A percentile compares a stretch with the other conserved stretches of the same genome.
These are phyloP conservation scores for Dothistroma pini DNA, from an alignment of 2,329 filamentous ascomycete genomes.

Conservation along the genomic window DNA sequence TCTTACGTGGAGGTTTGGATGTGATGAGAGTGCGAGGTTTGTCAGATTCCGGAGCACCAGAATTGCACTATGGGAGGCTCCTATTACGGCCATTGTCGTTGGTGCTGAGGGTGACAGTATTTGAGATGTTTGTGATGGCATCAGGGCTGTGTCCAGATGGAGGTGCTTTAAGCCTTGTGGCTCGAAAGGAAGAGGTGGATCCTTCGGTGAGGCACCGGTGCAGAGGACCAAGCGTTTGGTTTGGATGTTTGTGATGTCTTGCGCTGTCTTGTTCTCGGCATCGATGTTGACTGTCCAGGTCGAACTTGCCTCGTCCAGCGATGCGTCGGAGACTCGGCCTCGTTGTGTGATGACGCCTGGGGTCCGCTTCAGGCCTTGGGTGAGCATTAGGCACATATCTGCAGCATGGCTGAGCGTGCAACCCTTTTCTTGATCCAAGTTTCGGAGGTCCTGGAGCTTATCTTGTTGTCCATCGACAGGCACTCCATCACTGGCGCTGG, in stretches of 20 bases:
- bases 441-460: conserved; percentile 52
- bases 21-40: conserved; percentile 49
- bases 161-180: conserved; percentile 43
- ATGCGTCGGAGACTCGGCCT: conserved; percentile 40
- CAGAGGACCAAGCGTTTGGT: conserved; percentile 51
- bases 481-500: conserved; percentile 27
- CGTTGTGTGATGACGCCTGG: conserved; percentile 40
- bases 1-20: conserved; percentile 53
- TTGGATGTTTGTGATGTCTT: conserved; percentile 36
- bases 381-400: conserved; percentile 51
- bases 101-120: conserved; percentile 35
- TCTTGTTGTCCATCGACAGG: conserved; percentile 41
- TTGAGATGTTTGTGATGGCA: conserved; percentile 48
- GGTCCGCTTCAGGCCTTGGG: conserved; percentile 43
- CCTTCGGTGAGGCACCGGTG: conserved; percentile 54
- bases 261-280: conserved; percentile 24
- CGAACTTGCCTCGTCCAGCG: conserved; percentile 37
- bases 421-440: conserved; percentile 54
- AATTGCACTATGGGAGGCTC: conserved; percentile 61
- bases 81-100: conserved; percentile 54
- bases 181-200: conserved; percentile 42
- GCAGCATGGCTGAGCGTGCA: conserved; percentile 57
- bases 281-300: conserved; percentile 39
- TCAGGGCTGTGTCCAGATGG: conserved; percentile 55
- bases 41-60: conserved; percentile 60